Percentiles rank a stretch among this genome's conserved stretches.
Conservation (phyloP, 106 monocot genomes). For the Allium cepa region DNA sequence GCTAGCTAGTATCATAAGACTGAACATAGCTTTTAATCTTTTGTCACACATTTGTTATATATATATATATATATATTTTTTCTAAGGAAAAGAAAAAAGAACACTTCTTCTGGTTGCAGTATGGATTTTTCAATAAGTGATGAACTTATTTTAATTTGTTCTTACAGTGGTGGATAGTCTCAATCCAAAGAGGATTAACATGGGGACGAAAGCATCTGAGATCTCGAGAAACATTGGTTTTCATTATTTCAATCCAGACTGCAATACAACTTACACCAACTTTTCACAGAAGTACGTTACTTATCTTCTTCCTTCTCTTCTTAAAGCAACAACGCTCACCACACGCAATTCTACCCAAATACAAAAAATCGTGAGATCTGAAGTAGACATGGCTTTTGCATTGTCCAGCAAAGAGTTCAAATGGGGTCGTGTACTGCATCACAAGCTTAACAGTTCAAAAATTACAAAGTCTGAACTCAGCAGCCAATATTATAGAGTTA, state of each 20-base stretch:
- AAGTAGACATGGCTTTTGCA: slow-evolving; percentile 51
- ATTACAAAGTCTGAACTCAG: not conserved
- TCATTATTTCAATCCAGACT: not conserved
- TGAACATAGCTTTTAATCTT: no score
- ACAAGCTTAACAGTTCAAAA: slow-evolving; percentile 16
- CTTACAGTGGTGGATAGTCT: not conserved
- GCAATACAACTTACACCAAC: slow-evolving; percentile 2
- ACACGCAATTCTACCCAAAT: not conserved
- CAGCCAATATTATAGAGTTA: not conserved
- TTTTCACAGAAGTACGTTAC: slow-evolving; percentile 32
- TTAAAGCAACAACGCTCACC: not conserved
- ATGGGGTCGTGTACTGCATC: slow-evolving; percentile 35
- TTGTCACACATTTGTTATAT: no score
- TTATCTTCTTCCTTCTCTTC: slow-evolving; percentile 26
- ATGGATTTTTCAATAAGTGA: not conserved
- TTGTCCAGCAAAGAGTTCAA: slow-evolving; percentile 12
- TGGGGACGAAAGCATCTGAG: not conserved
- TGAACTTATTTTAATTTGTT: not conserved
- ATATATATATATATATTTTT: no score
- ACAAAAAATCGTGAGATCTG: slow-evolving; percentile 24
- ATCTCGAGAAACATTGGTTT: not conserved
- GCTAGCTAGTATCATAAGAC: no score
- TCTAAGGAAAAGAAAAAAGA: no score
- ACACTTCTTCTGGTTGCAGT: not conserved
- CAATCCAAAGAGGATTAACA: not conserved